Percentiles rank a stretch among this genome's conserved stretches.
Conservation (phyloP, 345 rosid species). For the Lenwebbia sp. region DNA sequence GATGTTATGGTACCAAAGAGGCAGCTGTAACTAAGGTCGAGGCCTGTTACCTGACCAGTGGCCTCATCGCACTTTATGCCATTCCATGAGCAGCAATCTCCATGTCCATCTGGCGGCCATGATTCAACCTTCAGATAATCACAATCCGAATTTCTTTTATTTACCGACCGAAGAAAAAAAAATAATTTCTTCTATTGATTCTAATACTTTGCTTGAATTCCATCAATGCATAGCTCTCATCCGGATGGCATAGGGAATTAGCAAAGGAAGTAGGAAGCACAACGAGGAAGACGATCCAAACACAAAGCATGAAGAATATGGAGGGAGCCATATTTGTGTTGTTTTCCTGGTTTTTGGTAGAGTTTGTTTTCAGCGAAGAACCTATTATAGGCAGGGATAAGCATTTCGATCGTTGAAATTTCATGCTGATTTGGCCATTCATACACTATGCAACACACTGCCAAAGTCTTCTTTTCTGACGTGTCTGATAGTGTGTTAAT, state of each 20-base stretch:
- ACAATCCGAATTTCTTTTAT: too few species aligned
- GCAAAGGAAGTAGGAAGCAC: background rate
- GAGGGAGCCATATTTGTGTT: background rate
- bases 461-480: background rate
- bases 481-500: background rate
- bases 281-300: background rate
- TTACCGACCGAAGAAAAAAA: too few species aligned
- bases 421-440: background rate
- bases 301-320: fast-evolving
- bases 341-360: background rate
- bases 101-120: background rate
- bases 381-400: background rate
- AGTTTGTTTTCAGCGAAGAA: background rate
- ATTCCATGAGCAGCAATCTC: conserved; percentile 1
- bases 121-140: background rate
- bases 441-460: background rate
- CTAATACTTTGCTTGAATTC: background rate
- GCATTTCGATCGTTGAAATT: background rate
- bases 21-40: background rate
- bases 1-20: background rate
- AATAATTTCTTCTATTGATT: background rate
- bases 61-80: background rate
- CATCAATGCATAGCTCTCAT: background rate
- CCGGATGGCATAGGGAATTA: background rate
- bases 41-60: background rate